Evolutionary conservation across 1,284 basidiomycete species (phyloP), one percentile per base, ranked within the genome.

Genomic region (Amylostereum chailletii): DNA sequence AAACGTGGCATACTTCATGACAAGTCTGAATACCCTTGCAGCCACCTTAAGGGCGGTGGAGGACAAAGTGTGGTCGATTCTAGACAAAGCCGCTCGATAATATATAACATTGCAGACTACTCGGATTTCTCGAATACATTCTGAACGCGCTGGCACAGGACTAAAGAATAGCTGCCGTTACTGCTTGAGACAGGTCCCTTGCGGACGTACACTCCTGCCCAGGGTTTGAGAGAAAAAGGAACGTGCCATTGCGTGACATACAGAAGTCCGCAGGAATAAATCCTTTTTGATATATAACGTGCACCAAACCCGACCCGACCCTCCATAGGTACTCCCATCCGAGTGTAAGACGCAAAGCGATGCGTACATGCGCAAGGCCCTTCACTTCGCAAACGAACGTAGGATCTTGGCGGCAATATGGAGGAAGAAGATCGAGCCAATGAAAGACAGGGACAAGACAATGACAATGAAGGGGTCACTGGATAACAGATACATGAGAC

Each of bases 401-500:
- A 95, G 91, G 65, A 96, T 73, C 75, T 97, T 97, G 61, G 92
- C 93, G 50, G 93, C 87, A 66, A 99, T 95, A 71, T 99, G 95
- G 44, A 99, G 87, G 82, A 94, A 93, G 79, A 99, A 97, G 65
- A 99, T 97, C 52, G 93, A 96, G 51, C 86, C 94, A 70, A 99
- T 97, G 78, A 99, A 99, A 34, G 92, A 93, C 54, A 99, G 82
- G 29, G 95, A 96, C 40, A 99, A 84, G 56, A 98, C 90, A 54
- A 98, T 84, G 57, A 98, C 94, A 58, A 98, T 94, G 71, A 94
- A 97, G 4, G 95, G 95, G 71, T 99, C 95, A 57, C 94, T 97
- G 62, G 36, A 57, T 50, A 42, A 43, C 41, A 46, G 45, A 45
- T 39, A 42, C 2, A 8, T 31, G 9, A 43, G 42, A 40, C 39